phyloP scores from a whole-genome alignment of 2,329 filamentous ascomycete genomes.

The Claviceps pazoutovae region DNA sequence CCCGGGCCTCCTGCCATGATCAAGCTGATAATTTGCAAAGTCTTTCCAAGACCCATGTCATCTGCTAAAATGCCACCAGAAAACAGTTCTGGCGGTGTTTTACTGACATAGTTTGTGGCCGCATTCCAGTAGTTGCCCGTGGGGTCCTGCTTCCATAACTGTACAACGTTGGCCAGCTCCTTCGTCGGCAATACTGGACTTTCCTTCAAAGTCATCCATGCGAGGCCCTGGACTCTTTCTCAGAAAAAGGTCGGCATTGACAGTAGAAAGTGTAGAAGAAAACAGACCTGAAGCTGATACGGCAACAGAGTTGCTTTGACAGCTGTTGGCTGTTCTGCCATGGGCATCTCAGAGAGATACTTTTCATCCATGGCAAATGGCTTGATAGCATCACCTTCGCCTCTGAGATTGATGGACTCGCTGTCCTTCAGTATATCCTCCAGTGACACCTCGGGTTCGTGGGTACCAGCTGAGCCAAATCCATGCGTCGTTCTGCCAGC shows the following conservation, averaged over 20 bases:
- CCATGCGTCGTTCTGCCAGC: conserved; percentile 25
- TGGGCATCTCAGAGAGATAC: conserved; percentile 55
- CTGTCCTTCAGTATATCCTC: conserved; percentile 53
- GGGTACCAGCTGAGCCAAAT: conserved; percentile 13
- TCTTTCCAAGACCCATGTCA: conserved; percentile 89
- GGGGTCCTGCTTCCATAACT: conserved; percentile 57
- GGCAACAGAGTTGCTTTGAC: conserved; percentile 58
- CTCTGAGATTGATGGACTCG: conserved; percentile 52
- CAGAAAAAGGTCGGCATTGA: conserved; percentile 6
- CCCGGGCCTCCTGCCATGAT: conserved; percentile 46
- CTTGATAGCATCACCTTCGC: conserved; percentile 51
- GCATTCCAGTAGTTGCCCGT: conserved; percentile 46
- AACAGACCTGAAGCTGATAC: conserved; percentile 53
- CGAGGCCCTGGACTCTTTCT: conserved; percentile 44
- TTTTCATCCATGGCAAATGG: conserved; percentile 59
- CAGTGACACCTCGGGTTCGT: conserved; percentile 32
- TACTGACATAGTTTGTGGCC: conserved; percentile 44
- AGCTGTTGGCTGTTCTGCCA: conserved; percentile 51
- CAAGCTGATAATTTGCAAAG: conserved; percentile 69
- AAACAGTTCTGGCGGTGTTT: conserved; percentile 45
- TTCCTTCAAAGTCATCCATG: conserved; percentile 71
- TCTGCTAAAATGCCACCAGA: conserved; percentile 75
- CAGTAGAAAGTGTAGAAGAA: neutral
- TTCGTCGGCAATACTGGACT: conserved; percentile 47
- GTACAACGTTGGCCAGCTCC: conserved; percentile 46